Conservation (phyloP, 208 protist genomes). For the Sergeia podlipaevii region DNA sequence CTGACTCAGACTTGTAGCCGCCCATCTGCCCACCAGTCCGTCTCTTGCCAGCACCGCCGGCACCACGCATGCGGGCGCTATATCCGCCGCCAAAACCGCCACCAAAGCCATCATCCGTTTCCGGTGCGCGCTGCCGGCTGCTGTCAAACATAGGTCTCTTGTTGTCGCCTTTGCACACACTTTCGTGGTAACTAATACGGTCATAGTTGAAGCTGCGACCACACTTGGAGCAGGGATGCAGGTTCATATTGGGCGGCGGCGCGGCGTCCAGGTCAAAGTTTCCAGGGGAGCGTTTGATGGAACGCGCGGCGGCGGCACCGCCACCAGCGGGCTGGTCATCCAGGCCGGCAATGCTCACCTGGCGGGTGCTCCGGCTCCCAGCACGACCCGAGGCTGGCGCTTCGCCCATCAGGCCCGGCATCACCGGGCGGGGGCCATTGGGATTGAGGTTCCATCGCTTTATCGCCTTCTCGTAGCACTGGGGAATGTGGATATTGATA, state of each 20-base stretch:
- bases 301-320: slow-evolving; percentile 41
- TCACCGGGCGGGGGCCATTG: slow-evolving; percentile 66
- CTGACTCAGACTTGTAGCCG: slow-evolving; percentile 10
- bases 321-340: slow-evolving; percentile 29
- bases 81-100: slow-evolving; percentile 18
- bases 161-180: slow-evolving; percentile 73
- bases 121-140: slow-evolving; percentile 62
- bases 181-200: slow-evolving; percentile 89
- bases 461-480: slow-evolving; percentile 87
- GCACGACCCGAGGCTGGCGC: slow-evolving; percentile 5
- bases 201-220: slow-evolving; percentile 85
- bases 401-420: slow-evolving; percentile 30
- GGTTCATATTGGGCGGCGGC: slow-evolving; percentile 36
- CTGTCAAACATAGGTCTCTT: slow-evolving; percentile 81
- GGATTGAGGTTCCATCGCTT: slow-evolving; percentile 81
- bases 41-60: slow-evolving; percentile 4
- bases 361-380: neutral
- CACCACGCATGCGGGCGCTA: slow-evolving; percentile 5
- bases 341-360: neutral
- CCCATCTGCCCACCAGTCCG: slow-evolving; percentile 16
- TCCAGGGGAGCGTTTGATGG: slow-evolving; percentile 27
- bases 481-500: slow-evolving; percentile 83
- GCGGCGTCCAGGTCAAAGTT: slow-evolving; percentile 9
- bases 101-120: slow-evolving; percentile 19
- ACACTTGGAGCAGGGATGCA: slow-evolving; percentile 86